Conservation (phyloP, 2,329 filamentous ascomycete genomes). For the Pezicula neosporulosa region DNA sequence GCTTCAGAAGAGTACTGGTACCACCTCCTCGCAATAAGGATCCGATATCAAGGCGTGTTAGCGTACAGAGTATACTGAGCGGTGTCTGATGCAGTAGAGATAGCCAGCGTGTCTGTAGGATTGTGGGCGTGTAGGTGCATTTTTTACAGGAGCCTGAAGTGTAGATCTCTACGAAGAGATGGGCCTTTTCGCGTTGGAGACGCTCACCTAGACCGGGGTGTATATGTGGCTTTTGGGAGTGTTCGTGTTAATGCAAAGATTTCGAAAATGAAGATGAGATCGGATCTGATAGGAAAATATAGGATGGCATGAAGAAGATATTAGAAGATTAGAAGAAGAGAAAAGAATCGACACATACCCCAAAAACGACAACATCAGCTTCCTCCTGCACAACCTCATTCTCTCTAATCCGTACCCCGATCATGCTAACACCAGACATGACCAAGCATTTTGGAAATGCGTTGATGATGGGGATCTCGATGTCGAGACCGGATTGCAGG, state of each 20-base stretch:
- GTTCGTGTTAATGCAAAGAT: too few species aligned
- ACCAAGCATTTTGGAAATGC: slow-evolving; percentile 6
- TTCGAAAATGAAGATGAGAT: too few species aligned
- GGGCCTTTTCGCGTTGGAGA: background rate
- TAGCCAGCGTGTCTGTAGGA: slow-evolving; percentile 4
- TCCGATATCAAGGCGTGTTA: slow-evolving; percentile 6
- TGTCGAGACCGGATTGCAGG: slow-evolving; percentile 8
- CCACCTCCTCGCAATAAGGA: slow-evolving; percentile 17
- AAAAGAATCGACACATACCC: background rate
- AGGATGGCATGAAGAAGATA: too few species aligned
- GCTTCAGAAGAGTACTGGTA: slow-evolving; percentile 13
- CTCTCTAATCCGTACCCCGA: slow-evolving; percentile 3
- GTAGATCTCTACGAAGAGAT: background rate
- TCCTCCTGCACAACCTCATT: slow-evolving; percentile 3
- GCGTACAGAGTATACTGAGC: slow-evolving; percentile 7
- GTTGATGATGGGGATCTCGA: slow-evolving; percentile 6
- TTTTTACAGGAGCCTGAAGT: slow-evolving; percentile 1
- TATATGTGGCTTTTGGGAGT: background rate
- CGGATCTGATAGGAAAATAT: too few species aligned
- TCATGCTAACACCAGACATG: slow-evolving; percentile 7
- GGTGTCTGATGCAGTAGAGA: slow-evolving; percentile 5
- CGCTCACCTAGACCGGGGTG: background rate
- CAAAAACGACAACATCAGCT: slow-evolving; percentile 3
- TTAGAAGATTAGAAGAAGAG: too few species aligned
- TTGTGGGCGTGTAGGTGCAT: slow-evolving; percentile 1